These are phyloP conservation scores for Posidonia oceanica DNA, from an alignment of 116 monocot species.

Conservation along the genomic window DNA sequence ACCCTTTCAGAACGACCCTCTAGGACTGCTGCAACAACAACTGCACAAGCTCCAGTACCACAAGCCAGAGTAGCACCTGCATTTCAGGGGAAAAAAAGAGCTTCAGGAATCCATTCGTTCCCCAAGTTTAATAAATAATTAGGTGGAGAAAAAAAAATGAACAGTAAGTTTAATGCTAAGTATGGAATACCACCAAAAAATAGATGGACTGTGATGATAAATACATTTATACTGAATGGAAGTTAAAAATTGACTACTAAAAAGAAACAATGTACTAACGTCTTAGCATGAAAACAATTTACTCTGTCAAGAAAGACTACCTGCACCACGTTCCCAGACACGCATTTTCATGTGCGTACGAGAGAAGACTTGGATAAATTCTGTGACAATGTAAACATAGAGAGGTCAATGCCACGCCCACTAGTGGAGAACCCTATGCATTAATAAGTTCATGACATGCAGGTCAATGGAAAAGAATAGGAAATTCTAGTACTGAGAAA, in stretches of 20 bases:
- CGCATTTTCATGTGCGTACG: constrained; percentile 96
- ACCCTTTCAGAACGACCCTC: constrained; percentile 81
- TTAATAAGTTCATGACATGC: too few species aligned
- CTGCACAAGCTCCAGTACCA: constrained; percentile 94
- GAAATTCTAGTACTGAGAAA: too few species aligned
- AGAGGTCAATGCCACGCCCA: not conserved
- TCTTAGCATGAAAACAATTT: too few species aligned
- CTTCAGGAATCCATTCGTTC: too few species aligned
- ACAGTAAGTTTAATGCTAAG: not conserved
- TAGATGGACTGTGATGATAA: not conserved
- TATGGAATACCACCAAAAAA: not conserved
- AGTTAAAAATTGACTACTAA: not conserved
- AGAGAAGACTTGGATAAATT: constrained; percentile 88
- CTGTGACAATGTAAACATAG: constrained; percentile 27
- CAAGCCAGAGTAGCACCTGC: constrained; percentile 91
- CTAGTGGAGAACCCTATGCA: too few species aligned
- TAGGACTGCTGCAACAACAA: constrained; percentile 86
- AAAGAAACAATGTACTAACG: not conserved
- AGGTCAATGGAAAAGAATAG: too few species aligned
- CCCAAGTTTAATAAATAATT: too few species aligned
- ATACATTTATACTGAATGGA: not conserved
- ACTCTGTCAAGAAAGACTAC: constrained; percentile 21
- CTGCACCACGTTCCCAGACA: constrained; percentile 99
- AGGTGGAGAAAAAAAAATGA: not conserved
- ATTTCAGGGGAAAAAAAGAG: constrained; percentile 1